phyloP scores from a whole-genome alignment of 805 yeast species.

The Barnettozyma siamensis region DNA sequence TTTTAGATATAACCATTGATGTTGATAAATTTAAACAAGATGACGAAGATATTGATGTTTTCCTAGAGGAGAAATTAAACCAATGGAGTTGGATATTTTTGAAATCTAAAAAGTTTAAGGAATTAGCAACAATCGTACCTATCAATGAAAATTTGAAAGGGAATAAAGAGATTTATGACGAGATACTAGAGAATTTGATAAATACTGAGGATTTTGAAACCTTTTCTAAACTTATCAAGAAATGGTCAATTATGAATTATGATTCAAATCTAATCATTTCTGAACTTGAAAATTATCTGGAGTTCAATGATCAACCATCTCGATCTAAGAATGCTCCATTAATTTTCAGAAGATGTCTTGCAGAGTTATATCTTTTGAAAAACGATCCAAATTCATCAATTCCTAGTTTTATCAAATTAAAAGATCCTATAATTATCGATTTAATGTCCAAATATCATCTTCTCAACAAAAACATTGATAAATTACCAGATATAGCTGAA shows the following conservation, averaged over 20 bases:
- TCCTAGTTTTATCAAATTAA: conserved; percentile 50
- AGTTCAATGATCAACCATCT: not conserved
- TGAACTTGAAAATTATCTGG: conserved; percentile 27
- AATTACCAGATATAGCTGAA: conserved; percentile 47
- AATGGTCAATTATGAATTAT: conserved; percentile 25
- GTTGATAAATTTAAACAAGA: conserved; percentile 8
- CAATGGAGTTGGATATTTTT: conserved; percentile 52
- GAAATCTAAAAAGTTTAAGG: conserved; percentile 38
- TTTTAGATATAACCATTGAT: conserved; percentile 26
- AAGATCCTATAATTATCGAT: conserved; percentile 49
- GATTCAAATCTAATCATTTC: conserved; percentile 48
- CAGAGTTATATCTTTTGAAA: conserved; percentile 49
- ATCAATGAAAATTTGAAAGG: conserved; percentile 23
- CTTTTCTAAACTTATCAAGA: conserved; percentile 37
- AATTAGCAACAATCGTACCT: conserved; percentile 56
- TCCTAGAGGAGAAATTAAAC: conserved; percentile 51
- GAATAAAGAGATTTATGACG: conserved; percentile 37
- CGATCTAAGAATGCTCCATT: conserved; percentile 19
- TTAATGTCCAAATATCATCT: conserved; percentile 62
- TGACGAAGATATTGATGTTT: conserved; percentile 3
- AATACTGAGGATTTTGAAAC: conserved; percentile 14
- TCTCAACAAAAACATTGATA: conserved; percentile 40
- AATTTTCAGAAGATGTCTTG: conserved; percentile 38
- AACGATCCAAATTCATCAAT: conserved; percentile 61
- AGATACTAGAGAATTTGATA: conserved; percentile 31